Evolutionary conservation across 495 filamentous ascomycete genomes (phyloP), one percentile per base, ranked within the genome.

Genomic region (Daldinia grandis): DNA sequence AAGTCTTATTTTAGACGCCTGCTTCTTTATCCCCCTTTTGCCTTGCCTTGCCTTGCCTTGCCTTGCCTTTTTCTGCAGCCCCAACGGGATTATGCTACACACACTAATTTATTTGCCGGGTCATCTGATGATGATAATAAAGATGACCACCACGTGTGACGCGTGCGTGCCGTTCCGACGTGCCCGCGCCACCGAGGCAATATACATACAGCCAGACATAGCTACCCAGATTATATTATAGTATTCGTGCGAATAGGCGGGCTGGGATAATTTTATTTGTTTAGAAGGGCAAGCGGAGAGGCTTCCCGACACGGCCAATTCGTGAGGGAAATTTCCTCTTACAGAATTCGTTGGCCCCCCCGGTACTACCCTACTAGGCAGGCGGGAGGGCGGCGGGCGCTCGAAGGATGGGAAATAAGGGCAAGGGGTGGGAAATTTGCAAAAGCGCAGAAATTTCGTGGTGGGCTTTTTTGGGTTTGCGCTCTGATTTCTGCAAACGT

Each of bases 331-430:
- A 65, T 68, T 72, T 17, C 56, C 53, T 53, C 1, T 61, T 44
- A 31, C 31, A 50, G 38, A 58, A 35, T n/a, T 61, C 35, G 54
- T 19, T 59, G 50, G 25, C 37, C 59, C 55, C 53, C 31, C 53
- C 40, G 49, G 51, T 49, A 55, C 17, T 58, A 68, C 69, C 64
- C 55, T 33, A 72, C 55, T 68, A 65, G 69, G 69, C 59, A 72
- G 69, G 69, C 59, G 64, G 25, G 49, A 53, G 24, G 49, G 7
- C 27, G 49, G 51, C 24, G 25, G 49, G 33, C 56, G 35, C 33
- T 40, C 42, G 61, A 53, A 64, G 69, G 69, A 72, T 72, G 60
- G 49, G 49, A 30, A 61, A 44, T 61, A 68, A 31, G 57, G 38
- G 35, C 64, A 59, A 57, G 64, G 59, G 59, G 49, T 30, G 42